Base-by-base conservation (phyloP, 768 basidiomycete genomes). In the Pisolithus tinctorius region DNA sequence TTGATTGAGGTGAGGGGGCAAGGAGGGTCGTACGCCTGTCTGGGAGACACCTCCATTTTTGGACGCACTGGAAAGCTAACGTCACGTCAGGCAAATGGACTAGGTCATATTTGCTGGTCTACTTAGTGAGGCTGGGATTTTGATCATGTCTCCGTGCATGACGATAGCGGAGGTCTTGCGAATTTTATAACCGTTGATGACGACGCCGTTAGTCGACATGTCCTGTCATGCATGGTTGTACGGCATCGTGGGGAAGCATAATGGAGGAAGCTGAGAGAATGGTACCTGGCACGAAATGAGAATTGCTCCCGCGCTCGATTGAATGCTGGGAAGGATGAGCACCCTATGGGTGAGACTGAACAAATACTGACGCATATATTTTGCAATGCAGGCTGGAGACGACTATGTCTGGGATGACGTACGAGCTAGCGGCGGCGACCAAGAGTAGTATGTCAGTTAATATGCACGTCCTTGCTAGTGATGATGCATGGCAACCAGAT, bases 261-360 rank as follows among this genome's bases (percentile, higher is more conserved):
- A 20, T 7, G 43, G 27, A 27, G 14, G 38, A 39, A 47, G 29
- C 60, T 20, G 48, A 34, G 20, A 4, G 26, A 50, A 9, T 20
- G 13, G 23, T 61, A 88, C 88, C 70, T 89, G 83, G 59, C 88
- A 90, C 4, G 89, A 89, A 47, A 91, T 75, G 57, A 89, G 82
- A 31, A 86, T 71, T 2, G 84, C 85, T 36, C 86, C 89, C 4
- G 75, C 77, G 25, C 82, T 81, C 13, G 86, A 84, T 40, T 73
- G 77, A 45, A 91, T 81, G 8, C 87, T 91, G 50, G 20, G 48
- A 31, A 23, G 50, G 38, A 30, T 9, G 3, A 41, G 49, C 42
- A 55, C 42, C 10, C 7, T 7, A 39, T 11, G 4, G 30, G 25
- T 6, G 25, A 16, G 25, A 41, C 13, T 23, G 23, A 20, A 1